Evolutionary conservation across 495 filamentous ascomycete species (phyloP), one percentile per base, ranked within the genome.

Genomic region (Penicillium roqueforti): DNA sequence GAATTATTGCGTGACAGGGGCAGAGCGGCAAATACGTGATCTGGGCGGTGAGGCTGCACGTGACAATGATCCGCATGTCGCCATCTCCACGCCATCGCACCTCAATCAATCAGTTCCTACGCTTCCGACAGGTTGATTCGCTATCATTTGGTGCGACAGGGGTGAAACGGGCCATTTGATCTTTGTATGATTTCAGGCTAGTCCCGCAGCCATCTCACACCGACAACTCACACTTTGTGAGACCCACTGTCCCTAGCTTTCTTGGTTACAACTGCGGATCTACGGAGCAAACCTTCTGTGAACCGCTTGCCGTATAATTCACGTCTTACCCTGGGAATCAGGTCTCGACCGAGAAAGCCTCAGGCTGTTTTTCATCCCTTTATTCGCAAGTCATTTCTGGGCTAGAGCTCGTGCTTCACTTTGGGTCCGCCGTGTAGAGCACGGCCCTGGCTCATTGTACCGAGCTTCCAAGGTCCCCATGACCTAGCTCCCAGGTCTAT

Each of bases 21-120:
- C 41, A 18, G 16, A 31, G 26, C 42, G 42, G 47, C 47, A 20
- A 38, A 49, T 49, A 26, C 47, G 32, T 38, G 47, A 36, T 49
- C 19, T 25, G 22, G 47, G 47, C 41, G 41, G 31, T 53, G 28
- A 25, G 16, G 1, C 9, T 10, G 0, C 53, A 55, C 45, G 53
- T 55, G 53, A 50, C 28, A n/a, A 13, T 16, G 3, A 45, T 19
- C 42, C 25, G 25, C 25, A 55, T 55, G 23, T 44, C 53, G 53
- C 44, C 43, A 55, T 55, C 52, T 47, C 52, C 43, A 26, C 36
- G 8, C 16, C 18, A 3, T 23, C 16, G 18, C 53, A 42, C 44
- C 31, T 39, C 53, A 48, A 11, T 23, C 25, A 19, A 41, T 16
- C 44, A 20, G 19, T 39, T 43, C 41, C 41, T n/a, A 16, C 13